Percentiles rank a stretch among this genome's conserved stretches.
phyloP scores from a whole-genome alignment of 176 grass and related monocot genomes.

The Luzula sylvatica region DNA sequence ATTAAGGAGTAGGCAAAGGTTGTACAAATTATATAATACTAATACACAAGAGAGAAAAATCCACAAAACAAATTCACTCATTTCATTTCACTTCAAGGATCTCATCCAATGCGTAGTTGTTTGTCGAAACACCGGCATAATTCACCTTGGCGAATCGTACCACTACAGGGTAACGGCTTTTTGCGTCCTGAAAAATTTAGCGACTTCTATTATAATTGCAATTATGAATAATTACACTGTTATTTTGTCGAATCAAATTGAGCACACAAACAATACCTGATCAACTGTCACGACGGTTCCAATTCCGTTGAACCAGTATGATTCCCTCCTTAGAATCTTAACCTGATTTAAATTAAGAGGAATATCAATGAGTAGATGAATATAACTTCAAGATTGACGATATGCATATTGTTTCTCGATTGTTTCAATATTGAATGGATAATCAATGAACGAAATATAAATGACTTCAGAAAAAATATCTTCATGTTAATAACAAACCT shows the following conservation, averaged over 20 bases:
- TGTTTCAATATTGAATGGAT: not conserved
- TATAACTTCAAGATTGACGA: not conserved
- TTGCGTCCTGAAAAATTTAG: conserved; percentile 43
- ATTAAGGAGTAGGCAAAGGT: conserved; percentile 17
- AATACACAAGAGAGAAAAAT: conserved; percentile 25
- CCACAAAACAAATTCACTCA: conserved; percentile 16
- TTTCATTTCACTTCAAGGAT: conserved; percentile 62
- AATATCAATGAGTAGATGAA: not conserved
- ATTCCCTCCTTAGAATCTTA: conserved; percentile 90
- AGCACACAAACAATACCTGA: conserved; percentile 35
- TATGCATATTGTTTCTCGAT: not conserved
- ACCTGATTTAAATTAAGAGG: conserved; percentile 33
- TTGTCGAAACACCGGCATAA: conserved; percentile 82
- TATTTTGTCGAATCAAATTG: not conserved
- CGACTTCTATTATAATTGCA: not conserved
- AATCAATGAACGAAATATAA: not conserved
- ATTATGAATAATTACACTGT: conserved; percentile 6
- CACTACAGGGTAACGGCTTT: conserved; percentile 66
- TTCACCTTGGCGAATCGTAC: conserved; percentile 82
- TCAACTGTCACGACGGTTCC: conserved; percentile 71
- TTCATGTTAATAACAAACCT: conserved; percentile 18
- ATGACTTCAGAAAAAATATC: not conserved
- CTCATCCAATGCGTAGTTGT: conserved; percentile 92
- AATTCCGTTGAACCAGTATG: conserved; percentile 90
- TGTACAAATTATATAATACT: conserved; percentile 20